Conservation (phyloP, 2,329 filamentous ascomycete species). For the Colletotrichum chrysophilum region DNA sequence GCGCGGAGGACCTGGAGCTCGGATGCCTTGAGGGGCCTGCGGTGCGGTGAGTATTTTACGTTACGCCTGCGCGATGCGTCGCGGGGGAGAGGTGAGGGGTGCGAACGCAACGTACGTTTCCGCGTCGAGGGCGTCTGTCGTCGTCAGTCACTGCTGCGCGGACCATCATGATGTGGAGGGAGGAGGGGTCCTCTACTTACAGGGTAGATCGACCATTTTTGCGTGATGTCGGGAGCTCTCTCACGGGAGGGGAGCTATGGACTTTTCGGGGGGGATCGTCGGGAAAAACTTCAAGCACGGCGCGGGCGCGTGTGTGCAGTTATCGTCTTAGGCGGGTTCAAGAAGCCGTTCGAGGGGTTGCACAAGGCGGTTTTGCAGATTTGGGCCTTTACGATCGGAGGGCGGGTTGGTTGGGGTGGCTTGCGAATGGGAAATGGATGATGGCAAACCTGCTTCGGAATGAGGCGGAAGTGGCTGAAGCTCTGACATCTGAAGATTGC, state of each 20-base stretch:
- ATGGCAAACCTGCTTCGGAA: constrained; percentile 19
- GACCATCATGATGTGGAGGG: neutral
- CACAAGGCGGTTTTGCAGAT: neutral
- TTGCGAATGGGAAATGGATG: neutral
- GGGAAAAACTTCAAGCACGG: neutral
- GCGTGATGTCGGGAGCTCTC: neutral
- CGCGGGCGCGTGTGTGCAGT: neutral
- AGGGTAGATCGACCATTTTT: constrained; percentile 55
- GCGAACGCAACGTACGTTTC: constrained; percentile 71
- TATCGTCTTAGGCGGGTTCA: neutral
- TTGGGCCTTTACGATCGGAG: neutral
- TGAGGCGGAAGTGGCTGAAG: constrained; percentile 19
- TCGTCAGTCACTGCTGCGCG: neutral
- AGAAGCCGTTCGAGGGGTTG: neutral
- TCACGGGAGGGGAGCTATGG: neutral
- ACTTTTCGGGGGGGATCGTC: neutral
- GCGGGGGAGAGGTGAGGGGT: neutral
- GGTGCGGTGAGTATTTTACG: neutral
- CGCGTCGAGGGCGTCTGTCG: constrained; percentile 91
- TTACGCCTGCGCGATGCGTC: neutral
- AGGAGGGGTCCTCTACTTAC: constrained; percentile 35
- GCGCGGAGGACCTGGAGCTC: constrained; percentile 91
- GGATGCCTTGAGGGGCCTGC: constrained; percentile 84
- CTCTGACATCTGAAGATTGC: constrained; percentile 19
- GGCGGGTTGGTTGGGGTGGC: neutral